Base-by-base conservation (phyloP, 805 yeast genomes). In the Hanseniaspora lachancei region DNA sequence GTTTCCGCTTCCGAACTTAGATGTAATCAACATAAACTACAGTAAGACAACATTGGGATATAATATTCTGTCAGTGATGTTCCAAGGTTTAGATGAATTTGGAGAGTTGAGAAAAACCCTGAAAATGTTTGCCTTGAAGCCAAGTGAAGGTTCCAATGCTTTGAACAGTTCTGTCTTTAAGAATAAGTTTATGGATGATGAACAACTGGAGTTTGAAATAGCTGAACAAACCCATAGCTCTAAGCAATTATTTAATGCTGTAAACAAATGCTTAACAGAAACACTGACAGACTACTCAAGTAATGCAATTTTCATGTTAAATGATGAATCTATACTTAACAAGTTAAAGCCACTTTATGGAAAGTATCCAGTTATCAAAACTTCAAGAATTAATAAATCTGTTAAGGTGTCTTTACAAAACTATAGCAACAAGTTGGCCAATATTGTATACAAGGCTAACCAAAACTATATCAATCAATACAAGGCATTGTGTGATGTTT, bases 1-100 rank as follows among this genome's bases (percentile, higher is more conserved):
- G 4, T 86, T 84, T 62, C 63, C 88, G 53, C 72, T 84, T 38
- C 96, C 89, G 64, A 69, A 84, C 52, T 76, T 76, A 7, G 36
- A 44, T 39, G 8, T 53, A 18, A 20, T 53, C 21, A 53, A 53
- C 32, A 8, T 53, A 10, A 23, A 34, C 16, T 16, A 39, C 9
- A 36, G 35, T 8, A 29, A 20, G 21, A 77, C 87, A 2, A 84
- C 83, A 62, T 63, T 68, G 23, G 84, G 86, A 39, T 86, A 88
- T 63, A 91, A 86, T 60, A 77, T 86, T 35, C 86, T 77, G 64
- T 72, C 84, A 0, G 60, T 89, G 9, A 38, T 55, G 55, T 83
- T 84, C 70, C 77, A 79, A 57, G 3, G 1, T 12, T 3, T 27
- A 5, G 75, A 88, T 0, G 79, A 87, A 81, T 78, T 76, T 20